Percentiles rank a stretch among this genome's conserved stretches.
Evolutionary conservation across 2,329 filamentous ascomycete species (phyloP).

Genomic region (Xylogone sp.): DNA sequence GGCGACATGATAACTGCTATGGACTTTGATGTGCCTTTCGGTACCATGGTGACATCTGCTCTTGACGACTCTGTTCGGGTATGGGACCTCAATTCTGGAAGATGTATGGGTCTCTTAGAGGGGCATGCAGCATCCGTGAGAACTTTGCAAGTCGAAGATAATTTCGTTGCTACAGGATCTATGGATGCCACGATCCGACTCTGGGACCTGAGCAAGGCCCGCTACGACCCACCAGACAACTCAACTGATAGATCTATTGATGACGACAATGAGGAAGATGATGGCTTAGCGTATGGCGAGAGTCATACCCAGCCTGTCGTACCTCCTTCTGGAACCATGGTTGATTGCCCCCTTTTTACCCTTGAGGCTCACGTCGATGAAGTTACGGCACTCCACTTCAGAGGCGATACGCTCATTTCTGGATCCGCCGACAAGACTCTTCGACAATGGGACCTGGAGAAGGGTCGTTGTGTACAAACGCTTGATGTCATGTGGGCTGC

Average conservation of each 20-base stretch:
- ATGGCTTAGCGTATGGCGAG: constrained; percentile 71
- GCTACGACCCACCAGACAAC: constrained; percentile 64
- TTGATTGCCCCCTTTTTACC: constrained; percentile 84
- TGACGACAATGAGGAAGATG: constrained; percentile 59
- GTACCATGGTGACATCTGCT: constrained; percentile 87
- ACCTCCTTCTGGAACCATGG: constrained; percentile 74
- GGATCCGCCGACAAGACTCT: constrained; percentile 97
- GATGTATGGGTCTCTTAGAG: constrained; percentile 87
- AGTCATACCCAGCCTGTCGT: constrained; percentile 66
- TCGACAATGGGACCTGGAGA: constrained; percentile 95
- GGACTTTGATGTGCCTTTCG: constrained; percentile 97
- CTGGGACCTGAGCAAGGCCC: constrained; percentile 90
- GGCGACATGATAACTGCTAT: constrained; percentile 83
- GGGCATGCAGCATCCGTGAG: constrained; percentile 94
- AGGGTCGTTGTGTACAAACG: constrained; percentile 95
- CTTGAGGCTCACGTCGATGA: constrained; percentile 90
- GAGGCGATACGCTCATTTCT: constrained; percentile 84
- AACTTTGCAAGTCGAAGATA: constrained; percentile 90
- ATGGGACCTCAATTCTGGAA: constrained; percentile 92
- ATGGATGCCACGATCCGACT: constrained; percentile 91
- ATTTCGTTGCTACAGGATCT: constrained; percentile 89
- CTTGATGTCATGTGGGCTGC: constrained; percentile 98
- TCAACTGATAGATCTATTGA: constrained; percentile 52
- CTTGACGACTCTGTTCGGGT: constrained; percentile 92
- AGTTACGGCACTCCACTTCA: constrained; percentile 90